Evolutionary conservation across 495 filamentous ascomycete species (phyloP).

Genomic region (Penicillium simplicissimum): DNA sequence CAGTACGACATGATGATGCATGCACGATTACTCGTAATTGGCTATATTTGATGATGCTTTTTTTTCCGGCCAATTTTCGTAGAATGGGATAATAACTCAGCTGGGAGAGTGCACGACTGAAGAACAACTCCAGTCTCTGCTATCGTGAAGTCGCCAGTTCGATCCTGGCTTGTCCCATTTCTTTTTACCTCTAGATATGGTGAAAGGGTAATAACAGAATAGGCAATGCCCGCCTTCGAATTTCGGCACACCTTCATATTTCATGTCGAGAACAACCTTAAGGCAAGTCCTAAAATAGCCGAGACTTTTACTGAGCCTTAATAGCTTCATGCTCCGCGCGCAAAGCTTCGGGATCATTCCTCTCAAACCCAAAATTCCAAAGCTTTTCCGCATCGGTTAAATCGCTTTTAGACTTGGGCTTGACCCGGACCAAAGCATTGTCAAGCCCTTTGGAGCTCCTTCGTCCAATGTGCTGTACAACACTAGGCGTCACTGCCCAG

Average conservation of each 20-base stretch:
- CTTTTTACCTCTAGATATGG: too few species aligned
- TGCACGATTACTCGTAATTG: not conserved
- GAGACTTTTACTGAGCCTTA: too few species aligned
- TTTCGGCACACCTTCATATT: too few species aligned
- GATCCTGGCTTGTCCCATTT: conserved; percentile 9
- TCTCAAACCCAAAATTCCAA: not conserved
- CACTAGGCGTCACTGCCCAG: conserved; percentile 50
- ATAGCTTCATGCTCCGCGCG: not conserved
- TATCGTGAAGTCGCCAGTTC: conserved; percentile 9
- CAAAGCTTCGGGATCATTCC: not conserved
- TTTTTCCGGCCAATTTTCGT: not conserved
- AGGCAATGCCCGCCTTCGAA: too few species aligned
- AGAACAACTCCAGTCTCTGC: conserved; percentile 5
- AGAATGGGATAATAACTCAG: conserved; percentile 7
- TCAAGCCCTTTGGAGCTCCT: conserved; percentile 26
- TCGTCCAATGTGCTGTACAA: conserved; percentile 51
- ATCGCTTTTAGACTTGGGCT: not conserved
- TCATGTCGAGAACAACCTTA: too few species aligned
- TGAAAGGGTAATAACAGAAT: too few species aligned
- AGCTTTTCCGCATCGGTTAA: not conserved
- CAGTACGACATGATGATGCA: not conserved
- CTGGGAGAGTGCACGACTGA: conserved; percentile 8
- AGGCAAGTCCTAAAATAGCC: too few species aligned
- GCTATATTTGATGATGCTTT: not conserved
- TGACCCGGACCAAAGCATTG: not conserved